Conservation (phyloP, 352 stramenopile genomes). For the Phytopythium vexans region DNA sequence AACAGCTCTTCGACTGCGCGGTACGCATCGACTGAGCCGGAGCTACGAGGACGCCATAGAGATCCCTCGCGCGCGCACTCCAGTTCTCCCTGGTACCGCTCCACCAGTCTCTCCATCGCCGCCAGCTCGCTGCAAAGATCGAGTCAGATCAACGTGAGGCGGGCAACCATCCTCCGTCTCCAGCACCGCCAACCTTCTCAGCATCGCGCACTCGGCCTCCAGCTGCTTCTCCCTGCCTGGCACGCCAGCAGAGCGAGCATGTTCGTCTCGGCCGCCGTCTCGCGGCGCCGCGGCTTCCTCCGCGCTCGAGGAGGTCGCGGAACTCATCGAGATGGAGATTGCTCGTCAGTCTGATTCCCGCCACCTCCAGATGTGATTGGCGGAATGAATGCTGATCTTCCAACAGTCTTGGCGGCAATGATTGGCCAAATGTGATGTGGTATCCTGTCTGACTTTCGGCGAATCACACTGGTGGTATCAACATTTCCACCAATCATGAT, state of each 20-base stretch:
- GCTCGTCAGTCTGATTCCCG: constrained; percentile 1
- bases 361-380: background rate
- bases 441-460: no score
- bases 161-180: no score
- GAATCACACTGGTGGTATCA: no score
- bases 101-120: constrained; percentile 55
- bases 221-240: constrained; percentile 25
- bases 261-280: background rate
- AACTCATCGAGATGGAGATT: background rate
- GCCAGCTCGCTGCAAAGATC: constrained; percentile 40
- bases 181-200: constrained; percentile 22
- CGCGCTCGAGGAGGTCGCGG: background rate
- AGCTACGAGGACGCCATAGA: background rate
- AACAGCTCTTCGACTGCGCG: constrained; percentile 49
- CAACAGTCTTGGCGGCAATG: background rate
- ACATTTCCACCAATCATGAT: no score
- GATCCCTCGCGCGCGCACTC: background rate
- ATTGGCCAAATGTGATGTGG: no score
- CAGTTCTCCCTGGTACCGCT: constrained; percentile 60
- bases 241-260: background rate
- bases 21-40: constrained; percentile 16
- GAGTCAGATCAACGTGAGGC: background rate
- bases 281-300: background rate
- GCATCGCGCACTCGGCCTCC: constrained; percentile 28
- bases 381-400: background rate